A percentile compares a stretch with the other conserved stretches of the same genome.
phyloP scores from a whole-genome alignment of 2,329 filamentous ascomycete species.

The Tympanopsis confertula region DNA sequence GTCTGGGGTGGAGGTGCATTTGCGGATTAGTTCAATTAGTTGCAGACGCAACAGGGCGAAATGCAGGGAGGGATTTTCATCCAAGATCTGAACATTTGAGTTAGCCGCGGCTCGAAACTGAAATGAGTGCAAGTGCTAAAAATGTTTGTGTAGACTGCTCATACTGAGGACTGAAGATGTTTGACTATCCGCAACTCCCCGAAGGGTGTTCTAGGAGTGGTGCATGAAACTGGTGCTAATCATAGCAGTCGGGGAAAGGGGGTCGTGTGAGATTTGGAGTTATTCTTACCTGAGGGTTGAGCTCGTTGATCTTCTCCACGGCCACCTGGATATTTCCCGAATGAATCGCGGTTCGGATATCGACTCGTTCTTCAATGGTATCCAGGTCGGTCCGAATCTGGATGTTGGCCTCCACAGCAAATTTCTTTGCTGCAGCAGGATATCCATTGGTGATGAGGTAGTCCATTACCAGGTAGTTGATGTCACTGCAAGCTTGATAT shows the following conservation, averaged over 20 bases:
- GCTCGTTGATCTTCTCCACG: conserved; percentile 56
- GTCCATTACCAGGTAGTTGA: conserved; percentile 61
- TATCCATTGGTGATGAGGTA: conserved; percentile 63
- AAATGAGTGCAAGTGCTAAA: no score
- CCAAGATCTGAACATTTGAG: conserved; percentile 45
- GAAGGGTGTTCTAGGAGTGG: conserved; percentile 53
- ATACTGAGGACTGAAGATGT: conserved; percentile 66
- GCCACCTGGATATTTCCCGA: conserved; percentile 51
- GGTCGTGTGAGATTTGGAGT: conserved; percentile 1
- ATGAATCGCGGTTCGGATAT: conserved; percentile 53
- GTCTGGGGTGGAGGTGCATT: conserved; percentile 36
- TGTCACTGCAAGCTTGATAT: conserved; percentile 36
- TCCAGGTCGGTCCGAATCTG: conserved; percentile 40
- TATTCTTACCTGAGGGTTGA: conserved; percentile 52
- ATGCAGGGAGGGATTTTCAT: conserved; percentile 49
- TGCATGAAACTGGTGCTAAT: conserved; percentile 64
- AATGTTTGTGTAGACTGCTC: no score
- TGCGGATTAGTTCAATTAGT: conserved; percentile 55
- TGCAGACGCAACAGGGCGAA: conserved; percentile 56
- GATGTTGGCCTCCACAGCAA: conserved; percentile 59
- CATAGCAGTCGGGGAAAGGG: conserved; percentile 32
- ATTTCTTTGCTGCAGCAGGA: conserved; percentile 52
- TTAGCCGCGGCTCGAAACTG: no score
- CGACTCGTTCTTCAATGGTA: conserved; percentile 49
- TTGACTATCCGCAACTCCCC: conserved; percentile 54